These are phyloP conservation scores for Halophytophthora batemanensis DNA, from an alignment of 352 stramenopile species.

Conservation along the genomic window DNA sequence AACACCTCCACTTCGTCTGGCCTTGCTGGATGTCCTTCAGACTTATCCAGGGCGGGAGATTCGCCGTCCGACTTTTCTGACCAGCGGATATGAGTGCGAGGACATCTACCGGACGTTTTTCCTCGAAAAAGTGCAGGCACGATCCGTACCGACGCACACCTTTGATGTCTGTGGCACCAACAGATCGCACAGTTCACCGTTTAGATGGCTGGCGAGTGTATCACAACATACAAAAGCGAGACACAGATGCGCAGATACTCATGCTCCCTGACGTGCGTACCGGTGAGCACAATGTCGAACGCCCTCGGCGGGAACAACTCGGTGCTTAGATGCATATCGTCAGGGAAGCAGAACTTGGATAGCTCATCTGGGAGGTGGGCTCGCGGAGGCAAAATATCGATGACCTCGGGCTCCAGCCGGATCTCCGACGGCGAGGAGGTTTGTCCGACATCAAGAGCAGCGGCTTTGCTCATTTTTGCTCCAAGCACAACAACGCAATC, in stretches of 20 bases:
- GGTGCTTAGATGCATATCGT: conserved; percentile 46
- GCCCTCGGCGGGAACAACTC: conserved; percentile 34
- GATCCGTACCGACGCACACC: conserved; percentile 50
- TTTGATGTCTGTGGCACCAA: conserved; percentile 42
- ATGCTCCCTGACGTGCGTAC: conserved; percentile 13
- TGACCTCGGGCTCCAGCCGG: conserved; percentile 42
- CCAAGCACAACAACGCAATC: conserved; percentile 60
- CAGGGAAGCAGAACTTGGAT: conserved; percentile 72
- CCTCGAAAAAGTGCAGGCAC: conserved; percentile 64
- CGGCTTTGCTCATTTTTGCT: conserved; percentile 38
- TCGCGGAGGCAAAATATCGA: conserved; percentile 45
- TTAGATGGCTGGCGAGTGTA: background rate
- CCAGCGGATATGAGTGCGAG: conserved; percentile 52
- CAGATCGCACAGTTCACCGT: too few relatives aligned
- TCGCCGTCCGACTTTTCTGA: conserved; percentile 38
- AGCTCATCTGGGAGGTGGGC: conserved; percentile 57
- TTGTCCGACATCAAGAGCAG: conserved; percentile 25
- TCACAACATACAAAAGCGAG: background rate
- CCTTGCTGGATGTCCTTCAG: conserved; percentile 68
- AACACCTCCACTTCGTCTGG: conserved; percentile 50
- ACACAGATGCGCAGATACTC: too few relatives aligned
- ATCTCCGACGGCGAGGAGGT: conserved; percentile 45
- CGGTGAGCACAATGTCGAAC: conserved; percentile 75
- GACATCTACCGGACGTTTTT: conserved; percentile 58
- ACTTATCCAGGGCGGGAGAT: conserved; percentile 62